These are phyloP conservation scores for Litsea cubeba DNA, from an alignment of 164 flowering plant genomes.

Conservation along the genomic window DNA sequence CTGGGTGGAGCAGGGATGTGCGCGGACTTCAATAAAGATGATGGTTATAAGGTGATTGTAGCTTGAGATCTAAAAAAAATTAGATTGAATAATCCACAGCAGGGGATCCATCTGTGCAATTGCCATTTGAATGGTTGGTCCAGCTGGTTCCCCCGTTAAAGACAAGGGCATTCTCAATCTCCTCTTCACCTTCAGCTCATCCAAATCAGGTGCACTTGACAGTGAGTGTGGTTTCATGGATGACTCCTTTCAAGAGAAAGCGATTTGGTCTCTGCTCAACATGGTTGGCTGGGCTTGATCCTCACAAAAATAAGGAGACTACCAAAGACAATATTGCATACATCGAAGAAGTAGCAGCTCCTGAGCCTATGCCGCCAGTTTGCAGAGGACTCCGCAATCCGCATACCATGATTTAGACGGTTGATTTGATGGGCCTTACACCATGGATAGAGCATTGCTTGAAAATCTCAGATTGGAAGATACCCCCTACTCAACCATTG, in stretches of 20 bases:
- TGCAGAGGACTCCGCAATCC: no score
- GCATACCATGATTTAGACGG: constrained; percentile 6
- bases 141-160: constrained; percentile 88
- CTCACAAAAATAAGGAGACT: constrained; percentile 42
- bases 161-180: constrained; percentile 84
- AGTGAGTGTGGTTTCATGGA: constrained; percentile 78
- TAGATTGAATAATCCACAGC: no score
- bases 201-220: constrained; percentile 86
- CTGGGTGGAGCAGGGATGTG: no score
- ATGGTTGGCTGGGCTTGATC: constrained; percentile 85
- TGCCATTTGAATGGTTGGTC: constrained; percentile 97
- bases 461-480: no score
- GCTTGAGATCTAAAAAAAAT: no score
- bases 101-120: constrained; percentile 88
- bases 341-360: background rate
- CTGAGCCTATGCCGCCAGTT: no score
- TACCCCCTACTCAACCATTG: no score
- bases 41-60: no score
- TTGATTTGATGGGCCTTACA: no score
- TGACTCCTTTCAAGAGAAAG: constrained; percentile 80
- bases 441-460: no score
- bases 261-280: constrained; percentile 72
- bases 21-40: no score
- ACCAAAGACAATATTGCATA: background rate
- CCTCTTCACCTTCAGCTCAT: constrained; percentile 80